Conservation (phyloP, 164 flowering plant species). For the Annona cherimola region DNA sequence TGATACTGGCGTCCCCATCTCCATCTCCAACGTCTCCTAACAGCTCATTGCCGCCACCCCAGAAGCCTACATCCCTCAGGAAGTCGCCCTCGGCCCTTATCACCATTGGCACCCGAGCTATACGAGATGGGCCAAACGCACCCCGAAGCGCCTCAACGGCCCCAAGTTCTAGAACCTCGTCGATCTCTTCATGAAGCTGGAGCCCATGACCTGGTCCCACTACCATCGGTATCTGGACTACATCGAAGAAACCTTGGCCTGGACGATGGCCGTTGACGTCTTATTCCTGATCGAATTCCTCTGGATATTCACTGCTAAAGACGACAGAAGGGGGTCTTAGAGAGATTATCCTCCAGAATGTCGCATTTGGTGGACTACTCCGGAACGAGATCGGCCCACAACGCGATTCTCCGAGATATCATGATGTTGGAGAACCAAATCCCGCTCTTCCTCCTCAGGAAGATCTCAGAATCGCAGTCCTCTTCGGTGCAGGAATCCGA, state of each 20-base stretch:
- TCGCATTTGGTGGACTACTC: slow-evolving; percentile 6
- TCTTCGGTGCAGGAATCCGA: slow-evolving; percentile 15
- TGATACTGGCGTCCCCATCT: not conserved
- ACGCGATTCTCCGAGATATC: slow-evolving; percentile 7
- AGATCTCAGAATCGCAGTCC: not conserved
- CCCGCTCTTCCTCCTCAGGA: slow-evolving; percentile 9
- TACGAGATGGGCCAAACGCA: slow-evolving; percentile 12
- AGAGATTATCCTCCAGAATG: slow-evolving; percentile 3
- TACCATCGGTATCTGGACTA: slow-evolving; percentile 13
- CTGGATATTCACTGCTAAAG: not conserved
- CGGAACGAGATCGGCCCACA: slow-evolving; percentile 3
- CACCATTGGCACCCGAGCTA: slow-evolving; percentile 11
- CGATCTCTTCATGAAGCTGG: slow-evolving; percentile 5
- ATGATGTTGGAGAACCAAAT: slow-evolving; percentile 18
- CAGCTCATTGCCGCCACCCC: slow-evolving; percentile 2
- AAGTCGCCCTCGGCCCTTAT: slow-evolving; percentile 17
- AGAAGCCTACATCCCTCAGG: slow-evolving; percentile 13
- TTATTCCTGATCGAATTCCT: slow-evolving; percentile 15
- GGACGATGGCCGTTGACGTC: slow-evolving; percentile 13
- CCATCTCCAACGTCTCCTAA: slow-evolving; percentile 15
- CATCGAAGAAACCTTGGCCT: slow-evolving; percentile 8
- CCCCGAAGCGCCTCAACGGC: slow-evolving; percentile 3
- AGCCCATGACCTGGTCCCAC: slow-evolving; percentile 5
- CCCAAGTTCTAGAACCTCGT: slow-evolving; percentile 5
- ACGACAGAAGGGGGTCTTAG: not conserved